Conservation (phyloP, 495 filamentous ascomycete species). For the Lasiosphaeria miniovina region DNA sequence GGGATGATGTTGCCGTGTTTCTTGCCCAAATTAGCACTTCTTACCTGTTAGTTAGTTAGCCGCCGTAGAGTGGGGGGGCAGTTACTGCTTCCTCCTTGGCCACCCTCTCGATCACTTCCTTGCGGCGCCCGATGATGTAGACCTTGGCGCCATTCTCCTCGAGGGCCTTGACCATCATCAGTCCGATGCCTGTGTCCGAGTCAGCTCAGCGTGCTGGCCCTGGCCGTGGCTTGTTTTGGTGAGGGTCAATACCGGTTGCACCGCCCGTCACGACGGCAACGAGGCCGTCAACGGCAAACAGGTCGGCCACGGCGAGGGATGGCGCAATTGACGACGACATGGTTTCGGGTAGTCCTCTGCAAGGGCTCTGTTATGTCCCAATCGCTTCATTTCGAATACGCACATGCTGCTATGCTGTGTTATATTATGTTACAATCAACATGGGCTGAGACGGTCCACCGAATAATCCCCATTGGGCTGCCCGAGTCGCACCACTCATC, state of each 20-base stretch:
- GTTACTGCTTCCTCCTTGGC: background rate
- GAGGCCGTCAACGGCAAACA: conserved; percentile 1
- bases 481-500: too few relatives aligned
- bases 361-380: too few relatives aligned
- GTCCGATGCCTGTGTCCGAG: conserved; percentile 48
- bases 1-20: conserved; percentile 43
- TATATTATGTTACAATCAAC: too few relatives aligned
- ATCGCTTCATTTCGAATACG: too few relatives aligned
- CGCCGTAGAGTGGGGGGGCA: background rate
- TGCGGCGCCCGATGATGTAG: conserved; percentile 60
- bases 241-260: conserved; percentile 15
- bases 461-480: too few relatives aligned
- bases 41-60: background rate
- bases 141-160: conserved; percentile 56
- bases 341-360: conserved; percentile 9
- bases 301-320: background rate
- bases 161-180: conserved; percentile 57
- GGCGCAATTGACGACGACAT: background rate
- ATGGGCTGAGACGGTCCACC: too few relatives aligned
- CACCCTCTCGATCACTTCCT: conserved; percentile 25
- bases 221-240: background rate
- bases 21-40: background rate
- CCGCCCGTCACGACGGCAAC: background rate
- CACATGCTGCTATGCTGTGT: too few relatives aligned
- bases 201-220: background rate